Conservation (phyloP, 2,329 filamentous ascomycete genomes). For the Fusarium equiseti region DNA sequence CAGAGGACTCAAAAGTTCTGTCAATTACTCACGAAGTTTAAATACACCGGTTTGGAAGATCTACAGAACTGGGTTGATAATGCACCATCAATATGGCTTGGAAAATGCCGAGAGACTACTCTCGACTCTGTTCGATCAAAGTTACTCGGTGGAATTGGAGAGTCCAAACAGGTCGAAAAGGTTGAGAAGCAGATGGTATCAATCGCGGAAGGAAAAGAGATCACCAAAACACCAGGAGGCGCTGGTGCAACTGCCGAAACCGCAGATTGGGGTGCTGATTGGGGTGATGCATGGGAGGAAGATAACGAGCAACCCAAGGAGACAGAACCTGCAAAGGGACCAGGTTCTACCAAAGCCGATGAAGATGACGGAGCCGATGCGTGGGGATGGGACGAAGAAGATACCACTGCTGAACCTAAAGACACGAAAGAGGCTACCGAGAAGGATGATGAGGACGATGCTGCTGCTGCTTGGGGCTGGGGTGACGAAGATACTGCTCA, state of each 20-base stretch:
- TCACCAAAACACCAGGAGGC: constrained; percentile 67
- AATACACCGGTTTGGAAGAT: constrained; percentile 72
- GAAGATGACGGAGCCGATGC: constrained; percentile 70
- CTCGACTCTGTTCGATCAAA: constrained; percentile 79
- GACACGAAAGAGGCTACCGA: constrained; percentile 22
- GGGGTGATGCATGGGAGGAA: constrained; percentile 85
- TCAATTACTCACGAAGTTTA: constrained; percentile 68
- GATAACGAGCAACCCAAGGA: constrained; percentile 63
- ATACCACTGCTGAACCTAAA: constrained; percentile 46
- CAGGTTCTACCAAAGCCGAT: constrained; percentile 33
- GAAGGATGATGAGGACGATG: constrained; percentile 60
- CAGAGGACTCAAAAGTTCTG: constrained; percentile 74
- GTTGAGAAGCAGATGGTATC: constrained; percentile 86
- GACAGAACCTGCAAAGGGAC: constrained; percentile 35
- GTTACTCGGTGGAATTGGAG: constrained; percentile 74
- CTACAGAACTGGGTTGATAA: constrained; percentile 84
- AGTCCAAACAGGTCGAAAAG: constrained; percentile 79
- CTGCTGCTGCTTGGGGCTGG: constrained; percentile 85
- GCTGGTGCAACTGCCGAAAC: constrained; percentile 59
- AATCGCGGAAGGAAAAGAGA: constrained; percentile 72
- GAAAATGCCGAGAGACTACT: constrained; percentile 82
- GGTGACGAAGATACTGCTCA: constrained; percentile 71
- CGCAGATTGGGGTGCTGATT: constrained; percentile 79
- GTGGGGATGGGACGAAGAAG: constrained; percentile 86
- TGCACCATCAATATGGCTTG: constrained; percentile 86